A percentile compares a stretch with the other conserved stretches of the same genome.
Conservation (phyloP, 2,329 filamentous ascomycete species). For the Pseudogymnoascus sp. region DNA sequence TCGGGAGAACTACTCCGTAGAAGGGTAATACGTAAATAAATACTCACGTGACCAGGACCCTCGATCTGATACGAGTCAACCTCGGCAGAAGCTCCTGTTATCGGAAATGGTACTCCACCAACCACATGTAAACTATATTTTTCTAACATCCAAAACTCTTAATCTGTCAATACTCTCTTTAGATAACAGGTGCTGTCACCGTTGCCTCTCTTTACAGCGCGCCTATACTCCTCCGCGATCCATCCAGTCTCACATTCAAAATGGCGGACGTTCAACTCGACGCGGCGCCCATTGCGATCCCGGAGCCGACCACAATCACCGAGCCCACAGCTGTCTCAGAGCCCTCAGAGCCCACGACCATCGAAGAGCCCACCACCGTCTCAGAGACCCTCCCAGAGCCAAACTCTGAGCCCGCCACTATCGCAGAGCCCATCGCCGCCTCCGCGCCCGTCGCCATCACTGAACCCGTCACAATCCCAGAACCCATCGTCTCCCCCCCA, state of each 20-base stretch:
- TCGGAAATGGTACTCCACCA: background rate
- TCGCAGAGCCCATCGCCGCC: background rate
- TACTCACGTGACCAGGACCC: background rate
- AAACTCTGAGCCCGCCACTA: background rate
- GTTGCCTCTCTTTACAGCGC: background rate
- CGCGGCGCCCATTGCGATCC: background rate
- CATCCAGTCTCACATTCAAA: background rate
- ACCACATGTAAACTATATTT: background rate
- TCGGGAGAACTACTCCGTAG: background rate
- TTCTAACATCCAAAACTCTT: background rate
- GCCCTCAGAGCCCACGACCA: background rate
- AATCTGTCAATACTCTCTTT: background rate
- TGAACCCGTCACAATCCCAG: background rate
- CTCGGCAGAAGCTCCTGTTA: background rate
- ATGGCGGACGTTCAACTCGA: background rate
- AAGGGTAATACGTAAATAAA: background rate
- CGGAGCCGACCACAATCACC: background rate
- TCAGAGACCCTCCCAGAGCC: background rate
- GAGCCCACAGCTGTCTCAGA: background rate
- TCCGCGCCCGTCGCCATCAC: background rate
- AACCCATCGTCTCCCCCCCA: conserved; percentile 11
- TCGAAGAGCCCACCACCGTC: background rate
- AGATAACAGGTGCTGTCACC: background rate
- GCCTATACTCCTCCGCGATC: background rate
- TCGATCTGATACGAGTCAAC: background rate